Conservation (phyloP, 192 early-diverging fungal genomes). For the Mortierella hygrophila region DNA sequence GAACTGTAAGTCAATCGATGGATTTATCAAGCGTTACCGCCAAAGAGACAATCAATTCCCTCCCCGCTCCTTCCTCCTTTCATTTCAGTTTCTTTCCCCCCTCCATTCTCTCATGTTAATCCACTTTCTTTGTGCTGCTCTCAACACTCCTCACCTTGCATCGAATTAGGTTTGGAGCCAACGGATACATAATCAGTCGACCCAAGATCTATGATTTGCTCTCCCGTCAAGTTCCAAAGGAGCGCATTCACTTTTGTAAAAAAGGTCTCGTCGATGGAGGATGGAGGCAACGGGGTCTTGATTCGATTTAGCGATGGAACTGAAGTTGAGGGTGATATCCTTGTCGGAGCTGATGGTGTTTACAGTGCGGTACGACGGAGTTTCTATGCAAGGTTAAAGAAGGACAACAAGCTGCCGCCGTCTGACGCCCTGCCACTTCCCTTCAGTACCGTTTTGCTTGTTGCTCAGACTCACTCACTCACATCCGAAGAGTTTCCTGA, state of each 20-base stretch:
- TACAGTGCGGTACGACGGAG: conserved; percentile 28
- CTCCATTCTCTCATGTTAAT: no score
- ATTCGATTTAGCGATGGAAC: conserved; percentile 19
- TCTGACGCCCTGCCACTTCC: background rate
- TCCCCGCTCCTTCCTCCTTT: no score
- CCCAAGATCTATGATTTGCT: conserved; percentile 16
- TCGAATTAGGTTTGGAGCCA: conserved; percentile 3
- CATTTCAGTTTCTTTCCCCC: no score
- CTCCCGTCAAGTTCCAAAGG: background rate
- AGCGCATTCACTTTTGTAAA: conserved; percentile 22
- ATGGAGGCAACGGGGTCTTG: conserved; percentile 19
- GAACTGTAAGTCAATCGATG: no score
- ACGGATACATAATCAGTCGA: background rate
- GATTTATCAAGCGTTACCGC: no score
- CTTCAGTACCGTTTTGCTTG: background rate
- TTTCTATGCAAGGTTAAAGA: background rate
- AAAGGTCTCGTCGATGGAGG: background rate
- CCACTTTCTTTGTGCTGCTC: no score
- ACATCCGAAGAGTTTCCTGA: background rate
- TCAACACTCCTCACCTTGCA: no score
- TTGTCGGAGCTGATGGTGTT: conserved; percentile 50
- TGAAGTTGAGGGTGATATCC: conserved; percentile 14
- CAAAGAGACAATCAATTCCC: no score
- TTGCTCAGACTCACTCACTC: background rate
- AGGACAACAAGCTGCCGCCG: background rate